Evolutionary conservation across 306 rosid species (phyloP), one percentile per base, ranked within the genome.

Genomic region (Arachis hypogaea): DNA sequence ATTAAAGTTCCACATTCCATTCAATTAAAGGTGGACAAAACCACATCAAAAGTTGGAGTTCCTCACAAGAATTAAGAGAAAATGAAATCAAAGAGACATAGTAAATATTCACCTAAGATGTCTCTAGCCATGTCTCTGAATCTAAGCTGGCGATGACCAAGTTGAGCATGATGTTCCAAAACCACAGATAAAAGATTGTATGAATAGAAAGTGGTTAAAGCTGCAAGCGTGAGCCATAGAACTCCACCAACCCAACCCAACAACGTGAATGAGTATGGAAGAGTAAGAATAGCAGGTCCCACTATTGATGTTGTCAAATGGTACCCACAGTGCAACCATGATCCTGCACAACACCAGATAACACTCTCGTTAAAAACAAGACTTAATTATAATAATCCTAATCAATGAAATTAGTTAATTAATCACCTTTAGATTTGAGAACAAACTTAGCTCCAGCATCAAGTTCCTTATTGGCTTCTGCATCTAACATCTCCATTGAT

Each of bases 391-490:
- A 22, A 22, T 22, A 33, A 33, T 33, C 38, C 38, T 33, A 33
- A 33, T 33, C 38, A 33, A 22, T 22, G 28, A 22, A 33, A 33
- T 33, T 33, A 33, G 2, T 33, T 33, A 33, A 33, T 33, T 33
- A 33, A 58, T 63, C 11, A 92, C 98, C 98, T 87, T 50, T 38
- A 41, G 96, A 87, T 75, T 87, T 88, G 57, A 93, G 92, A 66
- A 93, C 98, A 50, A 93, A 90, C 55, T 87, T 59, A 72, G 89
- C 91, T 54, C 96, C 96, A 6, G 98, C 98, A 74, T 90, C 98
- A 6, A 86, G 82, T 71, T 85, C 83, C 45, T 49, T 10, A 46
- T 86, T 59, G 73, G 88, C 91, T 57, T 93, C 96, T 7, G 96
- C 98, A 72, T 90, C 98, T 7, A 86, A 80, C 38, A 33, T 33